A percentile compares a stretch with the other conserved stretches of the same genome.
phyloP scores from a whole-genome alignment of 768 basidiomycete genomes.

The Leucosporidium yakuticum region DNA sequence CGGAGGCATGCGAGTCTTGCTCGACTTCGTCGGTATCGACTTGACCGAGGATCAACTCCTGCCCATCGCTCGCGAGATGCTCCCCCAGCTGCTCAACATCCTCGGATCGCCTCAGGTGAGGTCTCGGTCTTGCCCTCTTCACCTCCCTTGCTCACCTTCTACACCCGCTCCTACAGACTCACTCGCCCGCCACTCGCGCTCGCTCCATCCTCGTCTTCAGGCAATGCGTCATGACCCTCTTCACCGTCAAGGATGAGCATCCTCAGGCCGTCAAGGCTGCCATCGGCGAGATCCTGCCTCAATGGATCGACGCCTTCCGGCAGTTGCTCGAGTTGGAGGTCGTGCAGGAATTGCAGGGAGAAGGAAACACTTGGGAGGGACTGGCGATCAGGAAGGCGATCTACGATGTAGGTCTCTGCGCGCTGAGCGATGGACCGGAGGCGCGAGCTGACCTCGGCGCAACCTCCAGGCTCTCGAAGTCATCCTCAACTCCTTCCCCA shows the following conservation, averaged over 20 bases:
- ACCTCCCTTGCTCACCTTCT: not conserved
- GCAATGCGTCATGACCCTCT: slow-evolving; percentile 80
- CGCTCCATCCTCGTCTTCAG: slow-evolving; percentile 81
- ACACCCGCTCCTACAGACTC: slow-evolving; percentile 45
- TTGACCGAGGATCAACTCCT: slow-evolving; percentile 91
- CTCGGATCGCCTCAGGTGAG: slow-evolving; percentile 66
- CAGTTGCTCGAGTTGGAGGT: slow-evolving; percentile 64
- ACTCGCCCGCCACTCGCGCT: slow-evolving; percentile 74
- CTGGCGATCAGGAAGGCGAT: slow-evolving; percentile 73
- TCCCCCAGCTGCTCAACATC: slow-evolving; percentile 76
- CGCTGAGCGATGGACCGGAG: not conserved
- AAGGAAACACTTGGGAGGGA: slow-evolving; percentile 67
- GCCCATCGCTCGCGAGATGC: slow-evolving; percentile 77
- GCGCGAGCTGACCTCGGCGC: not conserved
- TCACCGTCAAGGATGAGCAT: slow-evolving; percentile 91
- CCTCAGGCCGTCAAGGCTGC: slow-evolving; percentile 81
- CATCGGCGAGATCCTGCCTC: slow-evolving; percentile 67
- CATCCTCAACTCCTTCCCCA: slow-evolving; percentile 75
- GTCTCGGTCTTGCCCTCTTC: not conserved
- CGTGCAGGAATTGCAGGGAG: slow-evolving; percentile 53
- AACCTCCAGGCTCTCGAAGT: slow-evolving; percentile 63
- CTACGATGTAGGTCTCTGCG: slow-evolving; percentile 59
- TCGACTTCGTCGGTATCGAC: slow-evolving; percentile 88
- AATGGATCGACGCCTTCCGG: slow-evolving; percentile 88
- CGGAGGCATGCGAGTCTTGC: slow-evolving; percentile 92